These are phyloP conservation scores for Microcos paniculata DNA, from an alignment of 345 rosid species.

Conservation along the genomic window DNA sequence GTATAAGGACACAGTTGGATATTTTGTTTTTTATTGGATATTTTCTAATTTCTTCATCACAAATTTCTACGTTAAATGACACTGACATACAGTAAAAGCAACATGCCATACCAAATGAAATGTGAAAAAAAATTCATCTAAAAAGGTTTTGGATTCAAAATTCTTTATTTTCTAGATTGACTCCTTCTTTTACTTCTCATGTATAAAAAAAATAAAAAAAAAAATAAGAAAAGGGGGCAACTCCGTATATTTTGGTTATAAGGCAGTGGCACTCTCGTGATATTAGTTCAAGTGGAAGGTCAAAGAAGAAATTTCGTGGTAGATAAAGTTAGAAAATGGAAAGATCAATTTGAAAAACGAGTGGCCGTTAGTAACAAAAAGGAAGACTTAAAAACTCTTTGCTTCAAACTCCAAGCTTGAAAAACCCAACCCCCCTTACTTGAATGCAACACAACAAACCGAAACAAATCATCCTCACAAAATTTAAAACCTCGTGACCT, in stretches of 20 bases:
- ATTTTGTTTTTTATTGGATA: neutral
- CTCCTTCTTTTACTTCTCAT: too few species aligned
- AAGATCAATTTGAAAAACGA: conserved; percentile 66
- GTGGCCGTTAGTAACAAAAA: conserved; percentile 63
- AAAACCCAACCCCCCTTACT: conserved; percentile 25
- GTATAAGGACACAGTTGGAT: too few species aligned
- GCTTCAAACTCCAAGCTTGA: conserved; percentile 25
- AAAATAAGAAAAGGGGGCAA: neutral
- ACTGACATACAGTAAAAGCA: too few species aligned
- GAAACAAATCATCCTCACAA: neutral
- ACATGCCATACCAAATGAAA: too few species aligned
- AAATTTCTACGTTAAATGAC: neutral
- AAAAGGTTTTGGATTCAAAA: too few species aligned
- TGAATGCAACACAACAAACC: conserved; percentile 33
- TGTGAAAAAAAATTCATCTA: too few species aligned
- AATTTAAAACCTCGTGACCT: conserved; percentile 10
- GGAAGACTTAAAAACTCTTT: conserved; percentile 16
- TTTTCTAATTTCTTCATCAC: neutral
- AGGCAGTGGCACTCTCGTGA: conserved; percentile 26
- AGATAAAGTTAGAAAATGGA: conserved; percentile 34
- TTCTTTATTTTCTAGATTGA: too few species aligned
- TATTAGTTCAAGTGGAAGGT: neutral
- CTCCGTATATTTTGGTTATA: neutral
- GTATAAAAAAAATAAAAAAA: too few species aligned
- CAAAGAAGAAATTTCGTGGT: neutral